phyloP scores from a whole-genome alignment of 2,329 filamentous ascomycete species.

The Ascomycota sp. region DNA sequence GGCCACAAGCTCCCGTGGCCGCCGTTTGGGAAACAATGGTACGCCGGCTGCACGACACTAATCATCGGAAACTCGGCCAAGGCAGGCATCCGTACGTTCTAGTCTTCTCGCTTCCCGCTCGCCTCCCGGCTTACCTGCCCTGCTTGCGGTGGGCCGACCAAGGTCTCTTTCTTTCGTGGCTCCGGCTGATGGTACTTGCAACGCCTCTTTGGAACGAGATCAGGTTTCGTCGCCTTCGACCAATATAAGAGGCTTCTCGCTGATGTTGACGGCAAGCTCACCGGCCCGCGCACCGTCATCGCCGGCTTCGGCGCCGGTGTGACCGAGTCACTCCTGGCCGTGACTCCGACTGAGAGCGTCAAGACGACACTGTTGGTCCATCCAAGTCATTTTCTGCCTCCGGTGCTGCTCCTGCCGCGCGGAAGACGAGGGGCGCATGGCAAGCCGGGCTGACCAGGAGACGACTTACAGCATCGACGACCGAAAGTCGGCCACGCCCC shows the following conservation, averaged over 20 bases:
- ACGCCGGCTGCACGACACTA: conserved; percentile 87
- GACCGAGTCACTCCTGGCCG: conserved; percentile 77
- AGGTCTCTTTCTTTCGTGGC: too few species aligned
- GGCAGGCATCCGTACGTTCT: conserved; percentile 62
- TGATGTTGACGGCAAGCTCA: conserved; percentile 70
- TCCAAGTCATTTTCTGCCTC: too few species aligned
- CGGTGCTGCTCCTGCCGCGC: conserved; percentile 1
- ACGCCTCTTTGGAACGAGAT: too few species aligned
- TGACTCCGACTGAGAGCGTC: conserved; percentile 93
- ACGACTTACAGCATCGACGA: conserved; percentile 57
- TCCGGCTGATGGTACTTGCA: too few species aligned
- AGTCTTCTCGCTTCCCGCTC: neutral
- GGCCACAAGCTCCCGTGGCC: conserved; percentile 85
- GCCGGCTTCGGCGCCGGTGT: conserved; percentile 88
- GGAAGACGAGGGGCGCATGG: too few species aligned
- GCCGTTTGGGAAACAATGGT: conserved; percentile 84
- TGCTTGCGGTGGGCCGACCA: neutral
- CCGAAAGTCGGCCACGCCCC: conserved; percentile 62
- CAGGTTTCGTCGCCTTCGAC: conserved; percentile 75
- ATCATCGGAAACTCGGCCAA: conserved; percentile 95
- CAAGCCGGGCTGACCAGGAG: too few species aligned
- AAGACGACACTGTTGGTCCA: conserved; percentile 62
- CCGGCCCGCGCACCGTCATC: conserved; percentile 72
- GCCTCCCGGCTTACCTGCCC: conserved; percentile 24
- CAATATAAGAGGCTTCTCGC: conserved; percentile 68